A percentile compares a stretch with the other conserved stretches of the same genome.
These are phyloP conservation scores for Cucumis sativus DNA, from an alignment of 306 rosid species.

Conservation along the genomic window DNA sequence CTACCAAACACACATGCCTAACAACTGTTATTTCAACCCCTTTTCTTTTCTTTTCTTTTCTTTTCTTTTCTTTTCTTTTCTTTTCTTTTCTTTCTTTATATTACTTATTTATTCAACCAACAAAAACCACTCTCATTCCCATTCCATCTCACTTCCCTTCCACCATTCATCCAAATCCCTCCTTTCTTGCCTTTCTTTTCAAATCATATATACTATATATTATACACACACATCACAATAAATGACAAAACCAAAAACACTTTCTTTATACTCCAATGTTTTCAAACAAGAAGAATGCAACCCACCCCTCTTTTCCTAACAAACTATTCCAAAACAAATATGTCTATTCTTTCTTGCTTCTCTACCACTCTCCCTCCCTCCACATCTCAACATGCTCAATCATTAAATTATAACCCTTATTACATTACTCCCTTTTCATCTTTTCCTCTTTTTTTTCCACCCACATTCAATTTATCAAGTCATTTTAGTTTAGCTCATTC, in stretches of 20 bases:
- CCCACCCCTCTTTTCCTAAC: neutral
- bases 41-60: neutral
- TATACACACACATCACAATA: neutral
- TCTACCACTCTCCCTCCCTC: too few species aligned
- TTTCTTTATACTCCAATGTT: too few species aligned
- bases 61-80: neutral
- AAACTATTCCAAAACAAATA: neutral
- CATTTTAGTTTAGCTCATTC: too few species aligned
- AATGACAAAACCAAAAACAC: neutral
- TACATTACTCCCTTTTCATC: too few species aligned
- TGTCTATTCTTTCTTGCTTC: neutral
- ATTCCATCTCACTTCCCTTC: neutral
- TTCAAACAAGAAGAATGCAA: neutral
- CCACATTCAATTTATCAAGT: too few species aligned
- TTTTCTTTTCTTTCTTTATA: neutral
- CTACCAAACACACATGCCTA: constrained; percentile 66
- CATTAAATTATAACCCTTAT: too few species aligned
- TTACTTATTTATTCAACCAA: neutral
- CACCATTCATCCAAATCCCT: neutral
- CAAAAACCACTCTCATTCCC: constrained; percentile 5
- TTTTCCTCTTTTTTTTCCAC: too few species aligned
- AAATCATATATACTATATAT: too few species aligned
- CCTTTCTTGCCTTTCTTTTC: neutral
- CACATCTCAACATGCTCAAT: too few species aligned
- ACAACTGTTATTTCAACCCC: constrained; percentile 11